phyloP scores from a whole-genome alignment of 768 basidiomycete species.

The Epithele typhae region DNA sequence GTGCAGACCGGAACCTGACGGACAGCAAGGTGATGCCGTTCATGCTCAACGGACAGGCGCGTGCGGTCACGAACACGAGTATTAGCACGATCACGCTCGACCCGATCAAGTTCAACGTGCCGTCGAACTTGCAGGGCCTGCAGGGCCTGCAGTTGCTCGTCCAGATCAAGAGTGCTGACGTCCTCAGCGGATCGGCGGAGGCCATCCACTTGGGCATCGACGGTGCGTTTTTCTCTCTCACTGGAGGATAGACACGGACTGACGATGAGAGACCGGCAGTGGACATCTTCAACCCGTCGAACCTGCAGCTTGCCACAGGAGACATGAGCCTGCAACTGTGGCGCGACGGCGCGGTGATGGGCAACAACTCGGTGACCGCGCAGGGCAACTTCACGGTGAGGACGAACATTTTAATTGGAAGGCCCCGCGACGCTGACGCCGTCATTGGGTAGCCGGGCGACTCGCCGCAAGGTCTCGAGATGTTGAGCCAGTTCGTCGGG shows the following conservation, averaged over 20 bases:
- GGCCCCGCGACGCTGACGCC: no score
- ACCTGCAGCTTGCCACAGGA: slow-evolving; percentile 55
- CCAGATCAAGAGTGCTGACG: slow-evolving; percentile 56
- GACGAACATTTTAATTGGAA: not conserved
- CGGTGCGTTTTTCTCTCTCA: slow-evolving; percentile 31
- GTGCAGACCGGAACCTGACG: slow-evolving; percentile 53
- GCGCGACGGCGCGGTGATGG: slow-evolving; percentile 47
- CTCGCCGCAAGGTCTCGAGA: slow-evolving; percentile 54
- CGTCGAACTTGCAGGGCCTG: slow-evolving; percentile 55
- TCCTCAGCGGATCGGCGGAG: slow-evolving; percentile 56
- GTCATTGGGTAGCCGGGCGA: slow-evolving; percentile 45
- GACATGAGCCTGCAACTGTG: slow-evolving; percentile 64
- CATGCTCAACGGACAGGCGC: slow-evolving; percentile 53
- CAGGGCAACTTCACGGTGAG: slow-evolving; percentile 39
- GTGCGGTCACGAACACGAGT: slow-evolving; percentile 54
- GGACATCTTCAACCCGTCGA: slow-evolving; percentile 62
- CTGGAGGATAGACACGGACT: slow-evolving; percentile 1
- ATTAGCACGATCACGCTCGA: slow-evolving; percentile 66
- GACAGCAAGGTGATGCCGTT: slow-evolving; percentile 45
- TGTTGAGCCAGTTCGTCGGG: slow-evolving; percentile 64
- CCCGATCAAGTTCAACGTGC: slow-evolving; percentile 68
- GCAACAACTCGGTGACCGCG: slow-evolving; percentile 53
- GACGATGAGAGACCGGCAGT: slow-evolving; percentile 36
- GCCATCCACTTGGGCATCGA: slow-evolving; percentile 57
- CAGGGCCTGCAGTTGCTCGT: slow-evolving; percentile 55